These are phyloP conservation scores for Yamadazyma oceani DNA, from an alignment of 1,139 yeast genomes.

Conservation along the genomic window DNA sequence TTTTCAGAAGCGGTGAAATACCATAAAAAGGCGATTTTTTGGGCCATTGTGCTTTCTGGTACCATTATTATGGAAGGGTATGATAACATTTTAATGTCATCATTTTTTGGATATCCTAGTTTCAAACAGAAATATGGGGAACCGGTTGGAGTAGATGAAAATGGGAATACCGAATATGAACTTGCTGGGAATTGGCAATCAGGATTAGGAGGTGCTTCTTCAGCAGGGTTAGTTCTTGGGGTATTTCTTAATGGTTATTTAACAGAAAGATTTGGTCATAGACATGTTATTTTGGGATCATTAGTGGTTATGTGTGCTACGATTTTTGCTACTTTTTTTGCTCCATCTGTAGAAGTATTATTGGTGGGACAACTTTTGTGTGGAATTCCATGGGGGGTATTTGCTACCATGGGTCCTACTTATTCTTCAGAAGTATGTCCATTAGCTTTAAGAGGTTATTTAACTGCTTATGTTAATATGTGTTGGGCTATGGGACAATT, in stretches of 20 bases:
- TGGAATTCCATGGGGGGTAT: conserved; percentile 47
- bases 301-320: conserved; percentile 27
- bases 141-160: conserved; percentile 22
- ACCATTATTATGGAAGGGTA: conserved; percentile 50
- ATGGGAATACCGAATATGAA: conserved; percentile 23
- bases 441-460: conserved; percentile 37
- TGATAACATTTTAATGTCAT: conserved; percentile 36
- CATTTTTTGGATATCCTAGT: conserved; percentile 42
- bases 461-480: conserved; percentile 40
- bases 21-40: conserved; percentile 36
- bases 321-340: conserved; percentile 43
- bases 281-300: conserved; percentile 31
- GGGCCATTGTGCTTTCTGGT: conserved; percentile 42
- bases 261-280: conserved; percentile 39
- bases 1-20: conserved; percentile 15
- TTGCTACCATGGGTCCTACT: conserved; percentile 42
- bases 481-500: conserved; percentile 47
- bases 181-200: conserved; percentile 46
- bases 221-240: conserved; percentile 37
- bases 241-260: conserved; percentile 34
- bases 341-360: conserved; percentile 31
- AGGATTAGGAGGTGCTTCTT: conserved; percentile 32
- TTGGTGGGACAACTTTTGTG: conserved; percentile 42
- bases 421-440: conserved; percentile 50
- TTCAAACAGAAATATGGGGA: conserved; percentile 30